These are phyloP conservation scores for Microbotryomycetes sp. DNA, from an alignment of 1,284 basidiomycete species.

Conservation along the genomic window DNA sequence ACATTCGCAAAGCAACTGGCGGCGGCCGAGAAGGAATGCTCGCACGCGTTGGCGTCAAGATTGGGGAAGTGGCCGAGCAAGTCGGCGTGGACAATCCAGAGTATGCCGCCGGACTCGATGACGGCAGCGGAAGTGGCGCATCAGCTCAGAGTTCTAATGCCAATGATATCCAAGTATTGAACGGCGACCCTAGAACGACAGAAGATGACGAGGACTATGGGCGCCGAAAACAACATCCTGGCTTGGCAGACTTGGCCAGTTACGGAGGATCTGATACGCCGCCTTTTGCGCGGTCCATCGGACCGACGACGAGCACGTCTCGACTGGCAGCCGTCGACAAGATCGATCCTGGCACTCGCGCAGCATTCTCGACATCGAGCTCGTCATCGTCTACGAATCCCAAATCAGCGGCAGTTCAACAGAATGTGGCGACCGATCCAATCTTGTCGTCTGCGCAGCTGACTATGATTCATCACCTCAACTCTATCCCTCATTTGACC, in stretches of 20 bases:
- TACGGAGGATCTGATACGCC: conserved; percentile 3
- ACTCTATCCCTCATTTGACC: conserved; percentile 23
- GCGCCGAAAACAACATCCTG: neutral
- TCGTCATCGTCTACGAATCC: neutral
- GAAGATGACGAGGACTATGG: neutral
- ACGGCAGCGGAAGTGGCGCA: neutral
- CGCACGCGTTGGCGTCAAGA: conserved; percentile 13
- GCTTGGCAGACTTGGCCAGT: neutral
- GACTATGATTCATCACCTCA: conserved; percentile 23
- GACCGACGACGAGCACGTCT: neutral
- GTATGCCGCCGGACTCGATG: conserved; percentile 5
- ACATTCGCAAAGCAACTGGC: neutral
- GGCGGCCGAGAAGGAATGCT: conserved; percentile 20
- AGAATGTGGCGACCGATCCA: conserved; percentile 23
- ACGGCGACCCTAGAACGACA: too few species aligned
- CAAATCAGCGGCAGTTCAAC: neutral
- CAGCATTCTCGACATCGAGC: neutral
- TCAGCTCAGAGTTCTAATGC: neutral
- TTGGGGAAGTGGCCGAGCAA: conserved; percentile 9
- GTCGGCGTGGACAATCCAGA: conserved; percentile 20
- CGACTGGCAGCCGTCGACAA: neutral
- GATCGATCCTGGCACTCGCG: neutral
- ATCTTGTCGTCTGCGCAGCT: conserved; percentile 23
- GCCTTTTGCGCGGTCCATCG: neutral
- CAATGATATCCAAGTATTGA: too few species aligned